Evolutionary conservation across 73 alveolate genomes (phyloP).

Genomic region (Paramecium pentaurelia): DNA sequence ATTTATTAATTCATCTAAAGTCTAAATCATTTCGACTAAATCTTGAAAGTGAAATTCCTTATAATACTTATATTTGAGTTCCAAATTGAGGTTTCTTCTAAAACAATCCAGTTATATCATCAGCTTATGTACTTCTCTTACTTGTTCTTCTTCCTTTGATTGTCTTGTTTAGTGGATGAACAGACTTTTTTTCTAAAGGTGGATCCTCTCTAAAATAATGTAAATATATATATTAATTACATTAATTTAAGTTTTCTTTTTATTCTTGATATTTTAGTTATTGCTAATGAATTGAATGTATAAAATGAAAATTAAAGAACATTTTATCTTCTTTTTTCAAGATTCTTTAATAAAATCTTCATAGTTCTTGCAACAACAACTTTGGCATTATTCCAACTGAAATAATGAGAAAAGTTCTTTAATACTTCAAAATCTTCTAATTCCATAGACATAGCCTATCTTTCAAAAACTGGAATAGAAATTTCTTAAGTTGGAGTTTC

Average conservation of each 20-base stretch:
- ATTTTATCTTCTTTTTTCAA: background rate
- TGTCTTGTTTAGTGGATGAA: background rate
- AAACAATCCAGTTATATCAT: background rate
- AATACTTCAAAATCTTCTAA: background rate
- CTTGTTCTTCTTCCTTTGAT: background rate
- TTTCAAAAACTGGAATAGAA: background rate
- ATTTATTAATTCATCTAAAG: background rate
- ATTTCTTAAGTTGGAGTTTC: background rate
- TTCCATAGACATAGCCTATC: constrained; percentile 13
- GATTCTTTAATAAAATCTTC: background rate
- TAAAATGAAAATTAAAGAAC: background rate
- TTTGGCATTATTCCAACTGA: background rate
- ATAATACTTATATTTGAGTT: background rate
- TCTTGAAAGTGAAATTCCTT: background rate
- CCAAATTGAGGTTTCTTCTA: background rate
- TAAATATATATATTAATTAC: background rate
- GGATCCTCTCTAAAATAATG: background rate
- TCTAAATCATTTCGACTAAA: constrained; percentile 3
- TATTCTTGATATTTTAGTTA: background rate
- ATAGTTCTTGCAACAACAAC: background rate
- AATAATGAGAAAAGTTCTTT: background rate
- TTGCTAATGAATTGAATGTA: background rate
- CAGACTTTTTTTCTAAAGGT: background rate
- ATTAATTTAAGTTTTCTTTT: constrained; percentile 5
- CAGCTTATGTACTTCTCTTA: background rate